Evolutionary conservation across 441 rosid species (phyloP).

Genomic region (Syzygium malaccense): DNA sequence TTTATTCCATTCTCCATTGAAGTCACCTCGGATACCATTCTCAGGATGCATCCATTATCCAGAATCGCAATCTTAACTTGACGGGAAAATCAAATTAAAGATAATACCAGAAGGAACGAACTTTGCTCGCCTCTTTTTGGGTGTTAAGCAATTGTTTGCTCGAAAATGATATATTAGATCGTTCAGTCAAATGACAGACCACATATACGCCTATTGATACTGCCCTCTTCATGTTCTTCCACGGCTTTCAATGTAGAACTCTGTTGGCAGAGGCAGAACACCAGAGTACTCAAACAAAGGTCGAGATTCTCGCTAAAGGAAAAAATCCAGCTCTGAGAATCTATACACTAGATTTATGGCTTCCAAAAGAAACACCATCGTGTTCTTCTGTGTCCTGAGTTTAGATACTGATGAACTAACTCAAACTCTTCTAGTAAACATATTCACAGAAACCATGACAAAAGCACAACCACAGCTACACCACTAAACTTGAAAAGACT

Average conservation of each 20-base stretch:
- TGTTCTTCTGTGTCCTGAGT: slow-evolving; percentile 4
- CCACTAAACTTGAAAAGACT: slow-evolving; percentile 8
- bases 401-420: slow-evolving; percentile 15
- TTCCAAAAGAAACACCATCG: slow-evolving; percentile 19
- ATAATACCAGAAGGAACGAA: not conserved
- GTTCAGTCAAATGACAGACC: not conserved
- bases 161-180: not conserved
- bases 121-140: not conserved
- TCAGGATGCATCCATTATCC: slow-evolving; percentile 2
- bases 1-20: slow-evolving; percentile 16
- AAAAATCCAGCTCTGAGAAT: slow-evolving; percentile 1
- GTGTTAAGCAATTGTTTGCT: not conserved
- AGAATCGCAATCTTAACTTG: slow-evolving; percentile 14
- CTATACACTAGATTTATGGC: slow-evolving; percentile 12
- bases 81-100: slow-evolving; percentile 3
- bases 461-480: slow-evolving; percentile 18
- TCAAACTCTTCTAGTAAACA: slow-evolving; percentile 15
- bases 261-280: not conserved
- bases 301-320: not conserved
- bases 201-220: not conserved
- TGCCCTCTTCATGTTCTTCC: not conserved
- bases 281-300: not conserved
- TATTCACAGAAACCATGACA: slow-evolving; percentile 27
- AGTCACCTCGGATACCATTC: slow-evolving; percentile 5
- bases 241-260: not conserved